Conservation (phyloP, 176 grass and related monocot genomes). For the Avena insularis region DNA sequence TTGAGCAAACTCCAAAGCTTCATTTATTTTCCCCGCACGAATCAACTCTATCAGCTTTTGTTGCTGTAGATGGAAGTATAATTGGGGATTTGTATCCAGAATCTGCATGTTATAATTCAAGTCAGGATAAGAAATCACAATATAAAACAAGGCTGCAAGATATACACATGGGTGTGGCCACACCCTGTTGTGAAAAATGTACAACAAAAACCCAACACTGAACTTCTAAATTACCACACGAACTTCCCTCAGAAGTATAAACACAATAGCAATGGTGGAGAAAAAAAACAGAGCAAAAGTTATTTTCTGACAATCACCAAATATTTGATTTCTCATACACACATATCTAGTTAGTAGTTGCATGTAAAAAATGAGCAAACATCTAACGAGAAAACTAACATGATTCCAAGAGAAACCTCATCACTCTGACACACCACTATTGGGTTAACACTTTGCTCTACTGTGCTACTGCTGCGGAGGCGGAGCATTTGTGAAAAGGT, state of each 20-base stretch:
- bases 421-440: background rate
- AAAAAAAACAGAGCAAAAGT: constrained; percentile 3
- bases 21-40: constrained; percentile 82
- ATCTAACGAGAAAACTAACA: background rate
- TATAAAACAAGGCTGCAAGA: background rate
- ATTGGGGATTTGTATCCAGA: constrained; percentile 92
- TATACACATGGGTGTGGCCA: background rate
- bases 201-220: background rate
- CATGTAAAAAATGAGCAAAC: constrained; percentile 9
- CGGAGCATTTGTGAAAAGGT: background rate
- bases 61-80: constrained; percentile 98
- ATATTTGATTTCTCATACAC: background rate
- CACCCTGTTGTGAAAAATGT: background rate
- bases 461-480: background rate
- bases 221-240: background rate
- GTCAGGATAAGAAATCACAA: constrained; percentile 20
- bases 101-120: constrained; percentile 63
- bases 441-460: background rate
- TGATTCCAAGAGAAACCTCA: background rate
- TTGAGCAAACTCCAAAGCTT: constrained; percentile 98
- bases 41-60: constrained; percentile 99
- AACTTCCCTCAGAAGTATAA: background rate
- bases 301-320: background rate
- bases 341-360: background rate
- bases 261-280: background rate